Base-by-base conservation (phyloP, 2,329 filamentous ascomycete genomes). In the Allantophomopsis lycopodina region DNA sequence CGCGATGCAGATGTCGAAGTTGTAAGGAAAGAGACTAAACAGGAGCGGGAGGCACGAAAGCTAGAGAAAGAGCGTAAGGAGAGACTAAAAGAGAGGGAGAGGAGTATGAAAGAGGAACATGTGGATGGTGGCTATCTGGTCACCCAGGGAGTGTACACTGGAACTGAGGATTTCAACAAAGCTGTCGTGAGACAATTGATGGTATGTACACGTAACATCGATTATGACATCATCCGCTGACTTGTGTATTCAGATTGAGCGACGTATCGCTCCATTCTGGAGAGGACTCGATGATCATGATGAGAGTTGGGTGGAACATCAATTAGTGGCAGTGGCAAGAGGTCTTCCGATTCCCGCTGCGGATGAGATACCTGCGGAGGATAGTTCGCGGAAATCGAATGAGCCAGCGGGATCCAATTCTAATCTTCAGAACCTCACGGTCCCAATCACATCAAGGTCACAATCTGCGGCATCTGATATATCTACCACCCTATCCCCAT, bases 91-190 rank as follows among this genome's bases (percentile, higher is more conserved):
- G 91, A 98, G 58, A 76, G 91, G 36, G 88, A 94, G 59, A 73
- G 83, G 48, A 98, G 91, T 55, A 77, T 96, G 64, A 78, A 70
- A 46, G 88, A 95, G 51, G 91, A 98, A 56, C 77, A 88, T 57
- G 83, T 96, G 3, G 91, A 98, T 59, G 91, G 91, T 15, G 91
- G 91, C 16, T 98, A 80, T 62, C 64, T 98, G 36, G 91, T 98
- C 23, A 98, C 91, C 0, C 75, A 94, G 55, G 91, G 91, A 30
- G 84, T 88, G 37, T 98, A 98, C 55, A 89, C 85, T 16, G 88
- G 89, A 0, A 66, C 77, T 1, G 91, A 98, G 60, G 91, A 98
- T 60, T 98, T 89, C 57, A 94, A 76, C 66, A 96, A 96, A 60
- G 64, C 73, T 14, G 67, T 85, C 36, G 89, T 96, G 41, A 76